phyloP scores from a whole-genome alignment of 805 yeast genomes.

The Komagataella ulmi region DNA sequence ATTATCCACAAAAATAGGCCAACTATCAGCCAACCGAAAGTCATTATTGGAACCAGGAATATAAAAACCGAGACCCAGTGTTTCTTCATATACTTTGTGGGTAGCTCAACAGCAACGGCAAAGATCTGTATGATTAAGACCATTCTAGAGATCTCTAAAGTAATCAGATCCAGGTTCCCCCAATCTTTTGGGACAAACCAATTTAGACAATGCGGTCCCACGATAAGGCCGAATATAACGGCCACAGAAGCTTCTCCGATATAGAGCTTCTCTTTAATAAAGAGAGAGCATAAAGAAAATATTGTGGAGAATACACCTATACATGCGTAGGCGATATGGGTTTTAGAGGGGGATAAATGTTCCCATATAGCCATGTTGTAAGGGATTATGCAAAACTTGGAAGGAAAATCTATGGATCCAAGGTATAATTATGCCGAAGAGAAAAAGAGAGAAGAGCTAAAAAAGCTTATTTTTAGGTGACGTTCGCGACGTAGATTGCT shows the following conservation, averaged over 20 bases:
- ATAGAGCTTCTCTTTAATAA: slow-evolving; percentile 44
- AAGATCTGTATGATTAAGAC: slow-evolving; percentile 61
- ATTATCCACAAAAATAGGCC: slow-evolving; percentile 50
- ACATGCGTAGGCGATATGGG: slow-evolving; percentile 35
- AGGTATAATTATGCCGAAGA: neutral
- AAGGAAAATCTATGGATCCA: too few relatives aligned
- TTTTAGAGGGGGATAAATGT: slow-evolving; percentile 7
- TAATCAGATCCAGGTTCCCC: slow-evolving; percentile 42
- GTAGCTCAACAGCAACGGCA: slow-evolving; percentile 63
- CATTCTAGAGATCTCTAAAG: slow-evolving; percentile 46
- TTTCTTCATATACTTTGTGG: slow-evolving; percentile 47
- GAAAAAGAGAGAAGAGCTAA: neutral
- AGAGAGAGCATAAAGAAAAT: slow-evolving; percentile 44
- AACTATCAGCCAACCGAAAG: slow-evolving; percentile 53
- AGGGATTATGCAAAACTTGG: neutral
- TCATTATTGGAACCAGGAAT: slow-evolving; percentile 56
- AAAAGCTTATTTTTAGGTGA: neutral
- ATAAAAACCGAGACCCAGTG: slow-evolving; percentile 47
- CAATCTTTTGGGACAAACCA: slow-evolving; percentile 46
- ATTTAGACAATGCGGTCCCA: slow-evolving; percentile 43
- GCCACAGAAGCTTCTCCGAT: slow-evolving; percentile 61
- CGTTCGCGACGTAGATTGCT: neutral
- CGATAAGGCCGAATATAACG: slow-evolving; percentile 43
- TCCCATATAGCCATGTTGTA: neutral
- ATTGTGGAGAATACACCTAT: slow-evolving; percentile 46